Conservation (phyloP, 495 filamentous ascomycete species). For the Bombardia bombarda region DNA sequence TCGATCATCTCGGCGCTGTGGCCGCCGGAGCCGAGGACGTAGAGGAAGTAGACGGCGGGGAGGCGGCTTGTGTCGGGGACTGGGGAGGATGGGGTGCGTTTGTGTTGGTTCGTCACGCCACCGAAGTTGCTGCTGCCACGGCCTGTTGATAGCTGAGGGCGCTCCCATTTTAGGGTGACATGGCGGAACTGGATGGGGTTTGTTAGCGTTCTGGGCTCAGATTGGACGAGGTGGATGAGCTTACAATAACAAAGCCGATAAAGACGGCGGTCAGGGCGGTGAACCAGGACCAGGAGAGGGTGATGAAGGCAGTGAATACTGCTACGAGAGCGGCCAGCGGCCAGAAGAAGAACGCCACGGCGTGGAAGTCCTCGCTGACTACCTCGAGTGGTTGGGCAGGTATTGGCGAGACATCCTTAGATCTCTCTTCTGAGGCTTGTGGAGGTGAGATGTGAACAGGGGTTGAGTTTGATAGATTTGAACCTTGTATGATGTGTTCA, state of each 20-base stretch:
- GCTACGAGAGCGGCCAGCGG: not conserved
- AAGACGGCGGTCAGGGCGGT: constrained; percentile 6
- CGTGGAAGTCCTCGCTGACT: constrained; percentile 5
- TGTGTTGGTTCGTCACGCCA: not conserved
- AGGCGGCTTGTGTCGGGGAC: constrained; percentile 16
- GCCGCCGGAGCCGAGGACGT: constrained; percentile 86
- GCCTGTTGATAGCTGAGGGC: not conserved
- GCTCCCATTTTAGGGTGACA: constrained; percentile 3
- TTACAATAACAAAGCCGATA: constrained; percentile 16
- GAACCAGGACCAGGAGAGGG: constrained; percentile 14
- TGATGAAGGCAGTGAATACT: constrained; percentile 5
- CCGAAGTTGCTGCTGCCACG: constrained; percentile 1
- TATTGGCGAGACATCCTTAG: no score
- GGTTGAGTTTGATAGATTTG: not conserved
- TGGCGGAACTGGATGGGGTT: constrained; percentile 14
- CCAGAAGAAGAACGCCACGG: constrained; percentile 9
- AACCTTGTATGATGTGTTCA: not conserved
- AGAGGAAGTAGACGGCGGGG: constrained; percentile 57
- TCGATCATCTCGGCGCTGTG: constrained; percentile 92
- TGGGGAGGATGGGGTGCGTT: not conserved
- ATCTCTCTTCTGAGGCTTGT: not conserved
- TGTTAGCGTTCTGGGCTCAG: not conserved
- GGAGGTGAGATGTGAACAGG: no score
- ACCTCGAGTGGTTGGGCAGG: not conserved
- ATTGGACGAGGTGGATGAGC: not conserved